Conservation (phyloP, 2,329 filamentous ascomycete genomes). For the Talaromyces sp. region DNA sequence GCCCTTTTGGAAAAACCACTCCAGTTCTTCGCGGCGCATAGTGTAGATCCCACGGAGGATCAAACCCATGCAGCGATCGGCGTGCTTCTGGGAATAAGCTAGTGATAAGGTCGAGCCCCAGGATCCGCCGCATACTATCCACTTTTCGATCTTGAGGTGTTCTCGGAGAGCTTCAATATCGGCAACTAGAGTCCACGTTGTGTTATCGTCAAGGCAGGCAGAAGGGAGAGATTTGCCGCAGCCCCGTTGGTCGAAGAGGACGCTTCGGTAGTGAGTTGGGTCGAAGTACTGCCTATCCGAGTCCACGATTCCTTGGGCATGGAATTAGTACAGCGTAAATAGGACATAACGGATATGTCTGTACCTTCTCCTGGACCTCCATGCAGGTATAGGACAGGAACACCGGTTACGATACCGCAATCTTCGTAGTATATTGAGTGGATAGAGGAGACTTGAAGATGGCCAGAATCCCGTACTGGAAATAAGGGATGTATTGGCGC, state of each 20-base stretch:
- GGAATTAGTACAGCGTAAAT: not conserved
- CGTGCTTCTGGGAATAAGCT: slow-evolving; percentile 40
- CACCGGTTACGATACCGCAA: not conserved
- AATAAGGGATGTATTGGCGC: slow-evolving; percentile 1
- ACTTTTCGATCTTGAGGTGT: slow-evolving; percentile 39
- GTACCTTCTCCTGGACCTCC: slow-evolving; percentile 40
- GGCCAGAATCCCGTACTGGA: slow-evolving; percentile 1
- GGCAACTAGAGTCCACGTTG: slow-evolving; percentile 39
- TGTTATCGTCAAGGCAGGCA: slow-evolving; percentile 40
- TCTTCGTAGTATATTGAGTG: not conserved
- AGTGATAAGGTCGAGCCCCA: slow-evolving; percentile 45
- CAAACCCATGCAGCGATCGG: slow-evolving; percentile 32
- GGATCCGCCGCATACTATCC: slow-evolving; percentile 45
- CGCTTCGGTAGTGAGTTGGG: slow-evolving; percentile 38
- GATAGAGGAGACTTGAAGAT: not conserved
- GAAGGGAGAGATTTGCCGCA: slow-evolving; percentile 39
- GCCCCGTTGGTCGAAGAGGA: slow-evolving; percentile 46
- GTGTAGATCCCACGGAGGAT: slow-evolving; percentile 41
- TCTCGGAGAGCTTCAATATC: slow-evolving; percentile 39
- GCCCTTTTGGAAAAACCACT: slow-evolving; percentile 1
- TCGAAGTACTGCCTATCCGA: slow-evolving; percentile 34
- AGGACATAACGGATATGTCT: slow-evolving; percentile 14
- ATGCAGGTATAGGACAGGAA: slow-evolving; percentile 32
- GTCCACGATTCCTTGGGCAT: not conserved
- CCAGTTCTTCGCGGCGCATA: not conserved